Conservation (phyloP, 202 grass and related monocot species). For the Tripidium arundinaceum region DNA sequence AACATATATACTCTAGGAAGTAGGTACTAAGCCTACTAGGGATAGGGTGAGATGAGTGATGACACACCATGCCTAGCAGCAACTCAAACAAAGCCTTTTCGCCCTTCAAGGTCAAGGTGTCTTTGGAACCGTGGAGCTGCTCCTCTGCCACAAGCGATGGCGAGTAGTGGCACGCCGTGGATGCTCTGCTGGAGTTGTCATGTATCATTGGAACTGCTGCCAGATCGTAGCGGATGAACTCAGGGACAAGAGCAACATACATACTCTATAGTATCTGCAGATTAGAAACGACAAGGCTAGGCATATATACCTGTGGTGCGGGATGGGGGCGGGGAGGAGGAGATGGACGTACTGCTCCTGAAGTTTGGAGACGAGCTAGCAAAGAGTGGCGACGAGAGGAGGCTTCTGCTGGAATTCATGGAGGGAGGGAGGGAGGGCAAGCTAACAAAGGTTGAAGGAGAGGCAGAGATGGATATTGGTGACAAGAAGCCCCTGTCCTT, state of each 20-base stretch:
- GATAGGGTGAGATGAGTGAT: too few relatives aligned
- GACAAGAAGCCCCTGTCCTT: background rate
- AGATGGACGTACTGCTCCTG: background rate
- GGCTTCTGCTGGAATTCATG: constrained; percentile 59
- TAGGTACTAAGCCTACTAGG: too few relatives aligned
- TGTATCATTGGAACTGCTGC: constrained; percentile 53
- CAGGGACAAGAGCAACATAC: too few relatives aligned
- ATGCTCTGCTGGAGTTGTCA: constrained; percentile 27
- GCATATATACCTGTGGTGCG: constrained; percentile 22
- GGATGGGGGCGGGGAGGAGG: constrained; percentile 26
- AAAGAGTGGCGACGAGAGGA: constrained; percentile 49
- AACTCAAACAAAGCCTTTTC: constrained; percentile 61
- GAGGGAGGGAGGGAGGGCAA: too few relatives aligned
- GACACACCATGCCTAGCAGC: background rate
- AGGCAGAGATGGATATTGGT: too few relatives aligned
- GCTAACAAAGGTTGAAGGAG: background rate
- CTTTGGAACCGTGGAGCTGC: too few relatives aligned
- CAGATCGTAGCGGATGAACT: constrained; percentile 4
- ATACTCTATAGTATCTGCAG: too few relatives aligned
- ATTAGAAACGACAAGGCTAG: too few relatives aligned
- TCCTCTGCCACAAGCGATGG: constrained; percentile 28
- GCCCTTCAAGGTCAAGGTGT: constrained; percentile 33
- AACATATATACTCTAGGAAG: too few relatives aligned
- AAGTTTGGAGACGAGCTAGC: constrained; percentile 36
- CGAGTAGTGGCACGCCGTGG: background rate